Evolutionary conservation across 129 eudicot species (phyloP), one percentile per base, ranked within the genome.

Genomic region (Silybum marianum): DNA sequence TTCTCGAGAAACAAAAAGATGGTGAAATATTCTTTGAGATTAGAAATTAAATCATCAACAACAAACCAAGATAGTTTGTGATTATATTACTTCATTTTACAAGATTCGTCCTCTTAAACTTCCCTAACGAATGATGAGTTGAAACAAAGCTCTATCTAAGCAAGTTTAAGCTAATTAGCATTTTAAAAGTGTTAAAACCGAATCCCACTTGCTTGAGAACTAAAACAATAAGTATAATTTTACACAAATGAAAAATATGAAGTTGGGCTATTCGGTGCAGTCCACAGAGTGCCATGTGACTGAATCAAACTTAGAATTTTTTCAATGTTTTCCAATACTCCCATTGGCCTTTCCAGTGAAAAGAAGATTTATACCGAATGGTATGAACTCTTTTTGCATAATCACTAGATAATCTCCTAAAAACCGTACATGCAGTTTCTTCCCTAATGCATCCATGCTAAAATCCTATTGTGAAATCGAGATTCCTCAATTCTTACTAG

Each of bases 21-120:
- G 66, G 66, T 58, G 66, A 58, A 69, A 26, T 69, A 62, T 22
- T 62, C 25, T 62, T n/a, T 22, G 69, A 62, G 69, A 62, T n/a
- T 62, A 62, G 28, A 13, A 51, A 18, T 16, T 51, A 51, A 51
- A 51, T 51, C 19, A 51, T 16, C 63, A 51, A 51, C 22, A 51
- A 51, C 63, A 51, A 51, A 51, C 21, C 21, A 18, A n/a, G 7
- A 3, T 58, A 58, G 66, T 22, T n/a, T 58, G 66, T 18, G 66
- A 6, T 58, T 18, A n/a, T 58, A 58, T 58, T 58, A n/a, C 23
- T 58, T 58, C 22, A 54, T 54, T 54, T 54, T 58, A 58, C 66
- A 58, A 58, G 66, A 58, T 58, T 58, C 66, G 24, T 58, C 8
- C 23, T n/a, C 66, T n/a, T 58, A 18, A 58, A 58, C 21, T 58